Evolutionary conservation across 108 stramenopile species (phyloP).

Genomic region (Cyclostephanos invisitatus): DNA sequence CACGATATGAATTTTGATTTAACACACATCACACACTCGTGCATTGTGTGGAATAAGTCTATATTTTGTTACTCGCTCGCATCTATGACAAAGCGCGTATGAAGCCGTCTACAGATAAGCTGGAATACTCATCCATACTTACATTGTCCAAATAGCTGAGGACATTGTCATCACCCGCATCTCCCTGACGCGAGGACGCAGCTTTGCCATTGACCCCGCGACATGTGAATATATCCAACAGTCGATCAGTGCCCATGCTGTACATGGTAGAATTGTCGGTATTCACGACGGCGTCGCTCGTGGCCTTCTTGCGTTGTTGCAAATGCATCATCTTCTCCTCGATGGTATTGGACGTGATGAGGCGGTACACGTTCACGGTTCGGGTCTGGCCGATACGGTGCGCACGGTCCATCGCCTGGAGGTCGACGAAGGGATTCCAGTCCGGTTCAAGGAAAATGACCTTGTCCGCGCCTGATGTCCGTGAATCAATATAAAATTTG

Average conservation of each 20-base stretch:
- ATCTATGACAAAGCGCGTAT: conserved; percentile 31
- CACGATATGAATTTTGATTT: neutral
- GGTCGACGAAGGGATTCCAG: conserved; percentile 83
- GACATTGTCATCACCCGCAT: conserved; percentile 28
- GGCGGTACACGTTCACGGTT: conserved; percentile 90
- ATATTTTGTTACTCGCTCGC: neutral
- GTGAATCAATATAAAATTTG: neutral
- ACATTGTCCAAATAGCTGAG: conserved; percentile 44
- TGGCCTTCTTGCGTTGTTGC: conserved; percentile 69
- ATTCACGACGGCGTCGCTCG: conserved; percentile 84
- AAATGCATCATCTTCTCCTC: conserved; percentile 91
- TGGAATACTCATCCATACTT: conserved; percentile 26
- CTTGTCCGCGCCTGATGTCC: conserved; percentile 66
- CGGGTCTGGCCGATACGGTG: conserved; percentile 80
- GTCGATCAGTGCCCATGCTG: conserved; percentile 87
- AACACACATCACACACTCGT: neutral
- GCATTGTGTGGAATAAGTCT: neutral
- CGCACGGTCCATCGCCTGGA: conserved; percentile 78
- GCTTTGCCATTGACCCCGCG: conserved; percentile 18
- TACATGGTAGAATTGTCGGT: conserved; percentile 85
- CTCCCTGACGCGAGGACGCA: neutral
- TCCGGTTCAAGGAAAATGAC: conserved; percentile 86
- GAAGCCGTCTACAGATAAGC: conserved; percentile 36
- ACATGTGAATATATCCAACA: conserved; percentile 82
- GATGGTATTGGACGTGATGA: conserved; percentile 85